phyloP scores from a whole-genome alignment of 139 green algal genomes.

The Chlorella ohadii region DNA sequence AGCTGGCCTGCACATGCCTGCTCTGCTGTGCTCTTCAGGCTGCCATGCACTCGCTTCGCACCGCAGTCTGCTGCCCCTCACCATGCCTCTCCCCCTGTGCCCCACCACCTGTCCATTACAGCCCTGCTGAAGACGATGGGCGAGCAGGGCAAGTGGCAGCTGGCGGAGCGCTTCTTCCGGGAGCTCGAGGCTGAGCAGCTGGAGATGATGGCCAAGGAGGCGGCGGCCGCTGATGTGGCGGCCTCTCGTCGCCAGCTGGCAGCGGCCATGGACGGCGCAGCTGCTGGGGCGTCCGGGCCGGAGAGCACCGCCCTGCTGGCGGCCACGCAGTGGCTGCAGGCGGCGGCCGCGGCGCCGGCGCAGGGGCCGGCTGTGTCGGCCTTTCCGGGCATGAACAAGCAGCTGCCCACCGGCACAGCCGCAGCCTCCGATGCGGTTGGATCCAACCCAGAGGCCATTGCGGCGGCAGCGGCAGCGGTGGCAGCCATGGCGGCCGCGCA shows the following conservation, averaged over 20 bases:
- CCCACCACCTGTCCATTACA: background rate
- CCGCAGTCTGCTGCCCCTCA: no score
- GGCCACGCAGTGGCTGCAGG: background rate
- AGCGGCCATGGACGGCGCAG: background rate
- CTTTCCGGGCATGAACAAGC: constrained; percentile 6
- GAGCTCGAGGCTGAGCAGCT: constrained; percentile 77
- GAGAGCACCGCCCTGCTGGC: background rate
- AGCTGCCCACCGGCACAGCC: background rate
- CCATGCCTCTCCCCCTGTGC: no score
- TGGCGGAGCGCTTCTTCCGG: constrained; percentile 82
- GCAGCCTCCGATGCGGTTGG: background rate
- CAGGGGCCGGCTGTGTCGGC: background rate
- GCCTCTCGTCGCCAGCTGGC: background rate
- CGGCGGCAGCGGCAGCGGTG: constrained; percentile 8
- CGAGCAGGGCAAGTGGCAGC: constrained; percentile 81
- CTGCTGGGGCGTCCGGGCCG: background rate
- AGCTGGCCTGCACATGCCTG: no score
- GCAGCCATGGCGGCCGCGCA: constrained; percentile 27
- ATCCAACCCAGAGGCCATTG: constrained; percentile 15
- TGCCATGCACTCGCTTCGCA: no score
- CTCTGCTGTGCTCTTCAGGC: no score
- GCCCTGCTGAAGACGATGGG: constrained; percentile 75
- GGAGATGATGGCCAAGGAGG: constrained; percentile 33
- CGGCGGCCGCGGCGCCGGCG: background rate
- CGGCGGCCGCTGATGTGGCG: background rate